Conservation (phyloP, 2,329 filamentous ascomycete species). For the Ophiostoma himal-ulmi region DNA sequence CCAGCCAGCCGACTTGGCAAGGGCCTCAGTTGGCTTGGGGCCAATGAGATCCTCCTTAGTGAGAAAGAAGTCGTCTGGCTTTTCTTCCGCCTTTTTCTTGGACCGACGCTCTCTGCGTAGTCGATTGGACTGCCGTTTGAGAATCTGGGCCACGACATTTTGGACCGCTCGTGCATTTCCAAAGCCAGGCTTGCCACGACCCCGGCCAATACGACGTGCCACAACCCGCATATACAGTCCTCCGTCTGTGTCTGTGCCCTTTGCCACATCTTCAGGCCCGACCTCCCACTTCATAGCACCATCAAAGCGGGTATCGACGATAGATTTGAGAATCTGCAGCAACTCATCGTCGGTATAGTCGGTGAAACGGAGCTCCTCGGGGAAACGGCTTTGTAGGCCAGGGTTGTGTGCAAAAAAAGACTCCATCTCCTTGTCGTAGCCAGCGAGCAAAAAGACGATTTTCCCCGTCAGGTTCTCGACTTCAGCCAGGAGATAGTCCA, state of each 20-base stretch:
- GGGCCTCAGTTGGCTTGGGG: constrained; percentile 52
- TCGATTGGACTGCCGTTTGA: constrained; percentile 53
- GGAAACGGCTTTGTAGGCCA: constrained; percentile 64
- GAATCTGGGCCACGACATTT: constrained; percentile 51
- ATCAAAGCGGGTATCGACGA: constrained; percentile 50
- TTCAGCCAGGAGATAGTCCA: constrained; percentile 67
- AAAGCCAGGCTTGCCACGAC: constrained; percentile 61
- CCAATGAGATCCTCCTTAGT: constrained; percentile 66
- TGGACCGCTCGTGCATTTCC: constrained; percentile 67
- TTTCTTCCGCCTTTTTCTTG: constrained; percentile 45
- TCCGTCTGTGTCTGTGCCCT: background rate
- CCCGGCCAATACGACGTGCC: constrained; percentile 53
- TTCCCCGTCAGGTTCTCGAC: constrained; percentile 66
- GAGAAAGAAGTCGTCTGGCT: constrained; percentile 53
- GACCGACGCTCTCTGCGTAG: constrained; percentile 42
- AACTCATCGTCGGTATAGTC: constrained; percentile 66
- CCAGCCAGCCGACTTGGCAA: constrained; percentile 53
- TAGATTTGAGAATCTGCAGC: constrained; percentile 51
- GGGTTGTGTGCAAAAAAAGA: constrained; percentile 69
- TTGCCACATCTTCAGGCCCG: constrained; percentile 35
- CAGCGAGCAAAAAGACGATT: constrained; percentile 65
- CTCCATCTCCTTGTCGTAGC: constrained; percentile 71
- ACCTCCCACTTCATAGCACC: constrained; percentile 54
- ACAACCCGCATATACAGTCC: constrained; percentile 62
- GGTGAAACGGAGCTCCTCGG: constrained; percentile 57